phyloP scores from a whole-genome alignment of 306 rosid genomes.

The Dryas alaskensis region DNA sequence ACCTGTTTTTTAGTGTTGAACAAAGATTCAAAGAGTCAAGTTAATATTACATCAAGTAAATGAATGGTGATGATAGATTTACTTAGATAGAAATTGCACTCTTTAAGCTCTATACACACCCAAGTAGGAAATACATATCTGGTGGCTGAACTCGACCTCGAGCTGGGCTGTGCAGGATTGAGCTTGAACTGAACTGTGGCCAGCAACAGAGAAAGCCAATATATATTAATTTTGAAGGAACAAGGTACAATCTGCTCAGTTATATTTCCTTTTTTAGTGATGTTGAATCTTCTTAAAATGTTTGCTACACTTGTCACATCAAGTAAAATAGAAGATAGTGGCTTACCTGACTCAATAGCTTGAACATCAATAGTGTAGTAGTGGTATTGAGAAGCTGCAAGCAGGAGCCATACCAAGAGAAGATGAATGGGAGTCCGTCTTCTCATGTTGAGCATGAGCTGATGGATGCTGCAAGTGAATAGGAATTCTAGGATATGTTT shows the following conservation, averaged over 20 bases:
- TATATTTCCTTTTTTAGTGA: background rate
- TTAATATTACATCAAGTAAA: background rate
- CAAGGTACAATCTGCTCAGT: slow-evolving; percentile 1
- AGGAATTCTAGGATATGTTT: slow-evolving; percentile 16
- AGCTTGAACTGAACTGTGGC: slow-evolving; percentile 53
- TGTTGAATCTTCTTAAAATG: background rate
- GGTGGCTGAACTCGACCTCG: slow-evolving; percentile 35
- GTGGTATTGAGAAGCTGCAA: slow-evolving; percentile 49
- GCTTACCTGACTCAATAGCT: slow-evolving; percentile 53
- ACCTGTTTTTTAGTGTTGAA: slow-evolving; percentile 39
- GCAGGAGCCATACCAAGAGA: slow-evolving; percentile 50
- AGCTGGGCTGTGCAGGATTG: slow-evolving; percentile 33
- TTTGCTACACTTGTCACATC: background rate
- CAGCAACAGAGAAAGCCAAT: slow-evolving; percentile 16
- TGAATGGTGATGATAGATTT: background rate
- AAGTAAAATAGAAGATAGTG: slow-evolving; percentile 10
- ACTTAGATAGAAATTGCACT: background rate
- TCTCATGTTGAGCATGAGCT: slow-evolving; percentile 43
- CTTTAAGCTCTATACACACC: slow-evolving; percentile 30
- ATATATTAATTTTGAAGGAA: slow-evolving; percentile 12
- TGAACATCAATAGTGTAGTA: slow-evolving; percentile 32
- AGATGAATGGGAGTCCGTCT: slow-evolving; percentile 40
- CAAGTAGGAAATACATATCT: slow-evolving; percentile 35
- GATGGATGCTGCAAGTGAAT: slow-evolving; percentile 32
- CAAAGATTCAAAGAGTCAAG: background rate